phyloP scores from a whole-genome alignment of 2,329 filamentous ascomycete genomes.

The Hypocreales sp. region DNA sequence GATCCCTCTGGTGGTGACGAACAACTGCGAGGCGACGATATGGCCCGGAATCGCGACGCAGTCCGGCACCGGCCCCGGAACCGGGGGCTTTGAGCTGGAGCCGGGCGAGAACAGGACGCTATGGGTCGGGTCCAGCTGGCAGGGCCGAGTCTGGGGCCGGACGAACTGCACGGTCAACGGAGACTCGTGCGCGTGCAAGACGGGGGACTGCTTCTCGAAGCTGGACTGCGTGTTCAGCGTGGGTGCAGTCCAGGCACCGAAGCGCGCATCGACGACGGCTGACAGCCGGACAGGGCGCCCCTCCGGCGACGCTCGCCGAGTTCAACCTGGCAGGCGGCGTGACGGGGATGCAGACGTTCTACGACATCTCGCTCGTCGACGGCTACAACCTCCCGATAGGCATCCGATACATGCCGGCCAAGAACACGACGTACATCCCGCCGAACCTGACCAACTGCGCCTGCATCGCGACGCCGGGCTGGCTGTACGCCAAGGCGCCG shows the following conservation, averaged over 20 bases:
- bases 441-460: constrained; percentile 63
- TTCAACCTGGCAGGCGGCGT: constrained; percentile 59
- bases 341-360: constrained; percentile 51
- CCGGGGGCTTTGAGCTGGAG: constrained; percentile 52
- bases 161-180: constrained; percentile 69
- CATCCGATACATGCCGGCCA: constrained; percentile 42
- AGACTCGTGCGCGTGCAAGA: constrained; percentile 52
- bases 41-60: constrained; percentile 68
- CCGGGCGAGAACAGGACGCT: constrained; percentile 42
- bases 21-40: constrained; percentile 54
- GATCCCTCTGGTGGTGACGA: constrained; percentile 52
- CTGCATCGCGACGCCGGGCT: constrained; percentile 57
- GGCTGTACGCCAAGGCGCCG: constrained; percentile 36
- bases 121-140: constrained; percentile 59
- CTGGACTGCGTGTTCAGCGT: constrained; percentile 56
- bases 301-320: constrained; percentile 64
- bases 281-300: constrained; percentile 38
- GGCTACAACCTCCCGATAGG: constrained; percentile 68
- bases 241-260: too few species aligned
- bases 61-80: constrained; percentile 49
- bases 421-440: constrained; percentile 50
- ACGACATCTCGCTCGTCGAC: constrained; percentile 74
- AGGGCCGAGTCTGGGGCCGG: constrained; percentile 67
- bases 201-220: constrained; percentile 61
- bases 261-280: too few species aligned